These are phyloP conservation scores for Carex kokanica DNA, from an alignment of 176 grass and related monocot species.

Conservation along the genomic window DNA sequence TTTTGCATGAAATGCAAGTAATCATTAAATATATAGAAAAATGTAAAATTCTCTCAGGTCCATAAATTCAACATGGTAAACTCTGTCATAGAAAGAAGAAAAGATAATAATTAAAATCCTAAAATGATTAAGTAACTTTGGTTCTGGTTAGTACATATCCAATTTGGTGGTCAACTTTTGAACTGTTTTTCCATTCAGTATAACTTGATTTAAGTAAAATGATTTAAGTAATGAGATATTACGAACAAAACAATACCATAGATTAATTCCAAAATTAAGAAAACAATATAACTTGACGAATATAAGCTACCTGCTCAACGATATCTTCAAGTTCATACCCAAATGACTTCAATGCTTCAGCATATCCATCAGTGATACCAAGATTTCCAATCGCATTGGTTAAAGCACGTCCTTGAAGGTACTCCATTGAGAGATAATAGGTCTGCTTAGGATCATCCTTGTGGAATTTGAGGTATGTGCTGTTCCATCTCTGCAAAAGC, in stretches of 20 bases:
- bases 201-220: too few relatives aligned
- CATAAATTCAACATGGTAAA: not conserved
- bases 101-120: not conserved
- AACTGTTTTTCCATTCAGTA: not conserved
- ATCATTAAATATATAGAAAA: conserved; percentile 8
- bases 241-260: not conserved
- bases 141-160: not conserved
- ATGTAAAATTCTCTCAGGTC: not conserved
- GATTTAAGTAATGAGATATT: not conserved
- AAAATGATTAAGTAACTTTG: not conserved
- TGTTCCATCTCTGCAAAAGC: conserved; percentile 76
- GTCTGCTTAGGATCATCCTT: conserved; percentile 95
- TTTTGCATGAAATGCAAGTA: conserved; percentile 13
- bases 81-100: not conserved
- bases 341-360: conserved; percentile 83
- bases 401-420: conserved; percentile 90
- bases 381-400: conserved; percentile 97
- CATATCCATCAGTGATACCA: conserved; percentile 73
- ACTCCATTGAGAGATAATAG: conserved; percentile 99
- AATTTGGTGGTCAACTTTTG: not conserved
- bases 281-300: not conserved
- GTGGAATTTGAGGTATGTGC: conserved; percentile 91
- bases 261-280: not conserved
- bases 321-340: conserved; percentile 89
- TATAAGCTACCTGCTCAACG: conserved; percentile 46